Percentiles rank a stretch among this genome's conserved stretches.
Evolutionary conservation across 192 early-diverging fungal genomes (phyloP).

Genomic region (Backusella liffmaniae): DNA sequence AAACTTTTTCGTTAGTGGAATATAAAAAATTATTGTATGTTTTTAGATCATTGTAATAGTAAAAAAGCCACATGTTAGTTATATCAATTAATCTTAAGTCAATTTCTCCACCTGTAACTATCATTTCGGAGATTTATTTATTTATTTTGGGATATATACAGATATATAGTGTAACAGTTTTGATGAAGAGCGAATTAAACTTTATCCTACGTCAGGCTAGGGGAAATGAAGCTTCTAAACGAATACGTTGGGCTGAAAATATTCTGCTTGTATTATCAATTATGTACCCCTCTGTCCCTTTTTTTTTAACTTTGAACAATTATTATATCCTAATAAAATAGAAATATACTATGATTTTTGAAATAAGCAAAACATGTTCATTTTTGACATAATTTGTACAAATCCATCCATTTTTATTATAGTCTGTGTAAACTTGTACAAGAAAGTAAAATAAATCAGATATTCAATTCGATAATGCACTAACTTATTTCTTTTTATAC

Average conservation of each 20-base stretch:
- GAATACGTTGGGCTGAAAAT: not conserved
- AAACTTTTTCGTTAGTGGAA: not conserved
- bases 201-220: not conserved
- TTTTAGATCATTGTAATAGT: not conserved
- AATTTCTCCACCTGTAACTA: not conserved
- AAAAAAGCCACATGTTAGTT: not conserved
- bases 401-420: slow-evolving; percentile 1
- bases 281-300: not conserved
- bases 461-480: not conserved
- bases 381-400: slow-evolving; percentile 9
- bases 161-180: not conserved
- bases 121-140: not conserved
- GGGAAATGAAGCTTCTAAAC: not conserved
- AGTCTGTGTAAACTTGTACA: slow-evolving; percentile 7
- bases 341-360: not conserved
- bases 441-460: slow-evolving; percentile 8
- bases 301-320: not conserved
- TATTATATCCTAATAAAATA: not conserved
- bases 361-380: not conserved
- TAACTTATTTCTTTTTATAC: not conserved
- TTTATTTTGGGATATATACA: not conserved
- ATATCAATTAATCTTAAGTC: slow-evolving; percentile 6
- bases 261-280: not conserved
- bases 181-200: not conserved
- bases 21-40: slow-evolving; percentile 1